A percentile compares a stretch with the other conserved stretches of the same genome.
Conservation (phyloP, 306 rosid genomes). For the Parietaria judaica region DNA sequence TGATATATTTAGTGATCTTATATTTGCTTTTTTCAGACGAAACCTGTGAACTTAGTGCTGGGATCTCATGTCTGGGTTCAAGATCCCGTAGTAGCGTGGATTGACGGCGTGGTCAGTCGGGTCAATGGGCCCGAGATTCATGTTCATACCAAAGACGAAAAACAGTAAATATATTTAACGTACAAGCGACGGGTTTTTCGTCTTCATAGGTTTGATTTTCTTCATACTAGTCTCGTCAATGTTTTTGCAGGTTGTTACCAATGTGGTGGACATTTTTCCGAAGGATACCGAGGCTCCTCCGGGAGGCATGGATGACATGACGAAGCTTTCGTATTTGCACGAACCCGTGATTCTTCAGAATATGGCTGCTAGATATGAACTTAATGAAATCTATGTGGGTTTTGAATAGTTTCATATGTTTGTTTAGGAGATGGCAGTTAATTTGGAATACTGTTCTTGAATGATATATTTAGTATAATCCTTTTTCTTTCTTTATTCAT, state of each 20-base stretch:
- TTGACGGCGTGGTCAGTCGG: constrained; percentile 78
- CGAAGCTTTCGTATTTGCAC: constrained; percentile 93
- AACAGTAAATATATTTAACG: constrained; percentile 40
- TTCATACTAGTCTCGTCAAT: not conserved
- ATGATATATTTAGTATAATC: no score
- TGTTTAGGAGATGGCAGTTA: not conserved
- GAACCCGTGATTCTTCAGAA: constrained; percentile 95
- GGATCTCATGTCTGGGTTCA: constrained; percentile 99
- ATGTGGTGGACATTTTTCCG: constrained; percentile 73
- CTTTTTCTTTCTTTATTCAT: no score
- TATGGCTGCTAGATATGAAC: constrained; percentile 93
- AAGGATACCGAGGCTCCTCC: constrained; percentile 90
- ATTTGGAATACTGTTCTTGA: no score
- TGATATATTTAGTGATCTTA: not conserved
- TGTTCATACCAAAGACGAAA: constrained; percentile 51
- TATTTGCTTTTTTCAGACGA: constrained; percentile 50
- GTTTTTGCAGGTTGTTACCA: constrained; percentile 38
- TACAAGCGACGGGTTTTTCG: not conserved
- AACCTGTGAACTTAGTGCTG: constrained; percentile 76
- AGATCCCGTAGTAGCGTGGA: constrained; percentile 82
- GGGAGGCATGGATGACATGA: constrained; percentile 99
- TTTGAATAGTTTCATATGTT: constrained; percentile 4
- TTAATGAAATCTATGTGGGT: constrained; percentile 92
- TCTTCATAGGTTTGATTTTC: not conserved
- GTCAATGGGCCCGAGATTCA: constrained; percentile 76